These are phyloP conservation scores for Selaginella moellendorffii DNA, from an alignment of 75 land plant species.

Conservation along the genomic window DNA sequence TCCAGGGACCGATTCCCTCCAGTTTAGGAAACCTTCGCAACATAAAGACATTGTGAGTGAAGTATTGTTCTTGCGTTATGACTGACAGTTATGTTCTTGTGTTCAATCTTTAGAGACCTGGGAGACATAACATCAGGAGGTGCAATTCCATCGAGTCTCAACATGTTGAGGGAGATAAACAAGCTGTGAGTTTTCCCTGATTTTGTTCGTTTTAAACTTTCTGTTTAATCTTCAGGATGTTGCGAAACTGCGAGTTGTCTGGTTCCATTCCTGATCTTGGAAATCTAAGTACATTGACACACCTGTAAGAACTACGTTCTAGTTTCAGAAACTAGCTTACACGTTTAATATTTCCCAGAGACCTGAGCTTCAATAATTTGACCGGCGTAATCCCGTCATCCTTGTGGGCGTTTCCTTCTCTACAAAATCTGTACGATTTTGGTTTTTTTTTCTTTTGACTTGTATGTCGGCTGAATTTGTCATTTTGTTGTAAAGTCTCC, in stretches of 20 bases:
- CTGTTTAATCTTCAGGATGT: not conserved
- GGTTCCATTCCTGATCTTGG: constrained; percentile 5
- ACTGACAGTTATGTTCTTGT: not conserved
- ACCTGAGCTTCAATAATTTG: constrained; percentile 8
- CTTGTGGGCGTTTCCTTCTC: not conserved
- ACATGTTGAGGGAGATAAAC: not conserved
- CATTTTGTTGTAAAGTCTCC: not conserved
- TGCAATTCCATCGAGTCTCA: not conserved
- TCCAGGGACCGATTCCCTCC: constrained; percentile 3
- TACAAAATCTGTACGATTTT: not conserved
- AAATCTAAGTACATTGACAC: not conserved
- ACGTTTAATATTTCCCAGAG: constrained; percentile 4
- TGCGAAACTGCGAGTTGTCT: constrained; percentile 7
- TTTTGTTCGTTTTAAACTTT: not conserved
- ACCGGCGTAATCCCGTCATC: not conserved
- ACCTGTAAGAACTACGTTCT: constrained; percentile 1
- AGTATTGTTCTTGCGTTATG: not conserved
- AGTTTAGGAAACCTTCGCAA: not conserved
- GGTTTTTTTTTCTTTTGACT: not conserved
- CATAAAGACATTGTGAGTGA: not conserved
- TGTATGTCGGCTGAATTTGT: not conserved
- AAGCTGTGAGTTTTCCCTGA: not conserved
- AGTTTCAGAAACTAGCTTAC: not conserved
- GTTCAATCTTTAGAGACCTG: not conserved
- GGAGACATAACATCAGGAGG: constrained; percentile 4